phyloP scores from a whole-genome alignment of 129 eudicot genomes.

The Ambrosia artemisiifolia region DNA sequence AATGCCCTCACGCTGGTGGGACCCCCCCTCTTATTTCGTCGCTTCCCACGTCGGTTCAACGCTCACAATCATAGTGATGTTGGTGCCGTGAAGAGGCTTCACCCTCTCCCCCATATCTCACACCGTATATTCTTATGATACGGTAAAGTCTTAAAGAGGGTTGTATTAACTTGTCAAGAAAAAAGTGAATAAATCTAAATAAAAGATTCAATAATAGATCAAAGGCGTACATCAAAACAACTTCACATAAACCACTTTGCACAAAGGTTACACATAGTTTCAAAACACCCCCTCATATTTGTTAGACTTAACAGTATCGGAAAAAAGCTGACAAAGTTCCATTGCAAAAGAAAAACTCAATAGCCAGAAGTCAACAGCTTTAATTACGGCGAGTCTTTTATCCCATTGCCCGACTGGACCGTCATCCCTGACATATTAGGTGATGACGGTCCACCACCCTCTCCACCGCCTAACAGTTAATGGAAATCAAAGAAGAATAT shows the following conservation, averaged over 20 bases:
- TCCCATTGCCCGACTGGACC: slow-evolving; percentile 60
- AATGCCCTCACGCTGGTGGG: too few relatives aligned
- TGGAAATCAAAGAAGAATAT: too few relatives aligned
- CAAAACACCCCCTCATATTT: slow-evolving; percentile 34
- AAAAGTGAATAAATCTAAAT: too few relatives aligned
- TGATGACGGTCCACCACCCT: slow-evolving; percentile 55
- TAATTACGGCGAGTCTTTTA: slow-evolving; percentile 46
- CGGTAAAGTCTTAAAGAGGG: too few relatives aligned
- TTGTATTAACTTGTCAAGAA: too few relatives aligned
- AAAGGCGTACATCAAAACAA: not conserved
- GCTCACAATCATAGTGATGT: too few relatives aligned
- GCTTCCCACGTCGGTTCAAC: too few relatives aligned
- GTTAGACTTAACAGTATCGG: slow-evolving; percentile 40
- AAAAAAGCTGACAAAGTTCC: slow-evolving; percentile 3
- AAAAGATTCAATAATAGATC: not conserved
- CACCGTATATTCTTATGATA: too few relatives aligned
- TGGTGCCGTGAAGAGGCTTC: too few relatives aligned
- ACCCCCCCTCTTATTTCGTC: too few relatives aligned
- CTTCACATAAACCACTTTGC: slow-evolving; percentile 7
- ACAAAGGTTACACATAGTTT: slow-evolving; percentile 12
- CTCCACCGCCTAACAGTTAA: slow-evolving; percentile 37
- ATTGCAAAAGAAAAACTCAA: slow-evolving; percentile 13
- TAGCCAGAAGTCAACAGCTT: slow-evolving; percentile 32
- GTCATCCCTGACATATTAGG: slow-evolving; percentile 67
- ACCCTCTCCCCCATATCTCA: too few relatives aligned